Evolutionary conservation across 495 filamentous ascomycete genomes (phyloP), one percentile per base, ranked within the genome.

Genomic region (Neurospora discreta): DNA sequence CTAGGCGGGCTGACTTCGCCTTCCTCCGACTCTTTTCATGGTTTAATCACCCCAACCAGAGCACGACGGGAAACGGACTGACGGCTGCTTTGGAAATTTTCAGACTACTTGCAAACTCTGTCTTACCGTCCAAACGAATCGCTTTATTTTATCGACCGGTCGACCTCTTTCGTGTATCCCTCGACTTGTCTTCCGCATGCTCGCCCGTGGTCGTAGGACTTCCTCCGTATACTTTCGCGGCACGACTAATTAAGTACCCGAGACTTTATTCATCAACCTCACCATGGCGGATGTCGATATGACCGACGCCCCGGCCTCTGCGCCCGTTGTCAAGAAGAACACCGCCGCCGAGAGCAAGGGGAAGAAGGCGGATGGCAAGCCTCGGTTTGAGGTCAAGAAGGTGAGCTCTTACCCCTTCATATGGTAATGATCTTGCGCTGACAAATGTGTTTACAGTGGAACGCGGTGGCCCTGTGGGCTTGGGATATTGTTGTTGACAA

Each of bases 401-500:
- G 95, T 97, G 82, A 69, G 78, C 77, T 26, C 30, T 67, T 16
- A 1, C 26, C 40, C 70, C 33, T 33, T 41, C 10, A 33, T 69
- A 11, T n/a, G 39, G 40, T 36, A 23, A 69, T 60, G 42, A 16
- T 30, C 5, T n/a, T 33, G 33, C 39, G 39, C 70, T 73, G 77
- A 74, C 78, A 74, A 72, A 78, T 26, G 33, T 65, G 44, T 23
- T 39, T 15, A 18, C 74, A 98, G 94, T 99, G 95, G 95, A 98
- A 98, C 75, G 95, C 96, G 1, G 95, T 99, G n/a, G 93, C 95
- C 41, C 85, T 99, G 3, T 99, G 95, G 95, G 96, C 95, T 2
- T 99, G 95, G 95, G 95, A 99, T 82, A 99, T 99, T 70, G 95
- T 99, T 15, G 95, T 99, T 69, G 95, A 99, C 84, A 99, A 99